Conservation (phyloP, 805 yeast genomes). For the Debaryomyces hansenii region DNA sequence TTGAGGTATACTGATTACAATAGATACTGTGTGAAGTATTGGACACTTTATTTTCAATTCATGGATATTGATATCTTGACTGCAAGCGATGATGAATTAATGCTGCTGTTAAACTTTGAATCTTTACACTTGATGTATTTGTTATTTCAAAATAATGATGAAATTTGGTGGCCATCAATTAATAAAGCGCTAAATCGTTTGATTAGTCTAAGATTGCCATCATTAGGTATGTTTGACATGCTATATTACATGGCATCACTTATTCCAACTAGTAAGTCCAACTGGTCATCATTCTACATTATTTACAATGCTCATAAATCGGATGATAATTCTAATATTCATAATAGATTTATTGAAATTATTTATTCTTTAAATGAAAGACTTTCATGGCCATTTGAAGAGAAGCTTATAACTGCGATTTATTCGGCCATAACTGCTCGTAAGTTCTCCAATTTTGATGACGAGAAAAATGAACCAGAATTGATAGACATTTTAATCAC, state of each 20-base stretch:
- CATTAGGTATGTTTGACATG: constrained; percentile 11
- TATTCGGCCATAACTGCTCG: constrained; percentile 30
- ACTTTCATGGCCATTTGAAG: constrained; percentile 34
- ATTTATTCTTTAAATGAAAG: constrained; percentile 24
- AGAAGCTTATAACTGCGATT: constrained; percentile 27
- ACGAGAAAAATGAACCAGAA: constrained; percentile 27
- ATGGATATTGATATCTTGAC: constrained; percentile 14
- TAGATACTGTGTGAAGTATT: constrained; percentile 13
- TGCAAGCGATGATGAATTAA: neutral
- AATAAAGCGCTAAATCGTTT: constrained; percentile 13
- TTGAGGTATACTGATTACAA: constrained; percentile 1
- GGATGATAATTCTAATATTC: constrained; percentile 15
- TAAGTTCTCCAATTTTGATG: constrained; percentile 36
- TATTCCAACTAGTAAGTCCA: constrained; percentile 9
- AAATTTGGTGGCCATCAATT: constrained; percentile 29
- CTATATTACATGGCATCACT: constrained; percentile 14
- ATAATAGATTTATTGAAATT: constrained; percentile 27
- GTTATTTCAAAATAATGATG: constrained; percentile 10
- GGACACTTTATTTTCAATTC: constrained; percentile 19
- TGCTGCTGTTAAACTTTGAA: constrained; percentile 11
- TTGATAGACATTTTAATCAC: constrained; percentile 21
- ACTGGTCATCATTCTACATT: constrained; percentile 27
- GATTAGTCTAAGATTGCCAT: neutral
- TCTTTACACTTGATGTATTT: constrained; percentile 20
- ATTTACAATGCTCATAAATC: constrained; percentile 16